Conservation (phyloP, 768 basidiomycete species). For the Bullera alba region DNA sequence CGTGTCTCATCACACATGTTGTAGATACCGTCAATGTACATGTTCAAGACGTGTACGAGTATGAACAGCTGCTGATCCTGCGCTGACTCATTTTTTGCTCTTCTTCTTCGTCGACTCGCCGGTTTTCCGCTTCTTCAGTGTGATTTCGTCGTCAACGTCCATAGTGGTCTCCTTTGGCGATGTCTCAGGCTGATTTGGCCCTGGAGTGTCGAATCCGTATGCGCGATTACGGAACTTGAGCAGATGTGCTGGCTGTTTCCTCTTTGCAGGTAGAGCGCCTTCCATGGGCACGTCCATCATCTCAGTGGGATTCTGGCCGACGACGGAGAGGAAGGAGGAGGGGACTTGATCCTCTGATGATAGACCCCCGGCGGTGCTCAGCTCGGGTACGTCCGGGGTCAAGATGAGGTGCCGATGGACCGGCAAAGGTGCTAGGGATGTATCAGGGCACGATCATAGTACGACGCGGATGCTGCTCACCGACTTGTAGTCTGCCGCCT, state of each 20-base stretch:
- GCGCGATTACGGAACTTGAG: constrained; percentile 43
- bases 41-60: too few relatives aligned
- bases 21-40: not conserved
- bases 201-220: constrained; percentile 29
- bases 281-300: too few relatives aligned
- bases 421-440: constrained; percentile 31
- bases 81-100: constrained; percentile 6
- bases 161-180: too few relatives aligned
- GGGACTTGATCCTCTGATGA: too few relatives aligned
- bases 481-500: constrained; percentile 29
- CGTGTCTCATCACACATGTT: too few relatives aligned
- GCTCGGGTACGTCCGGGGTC: constrained; percentile 11
- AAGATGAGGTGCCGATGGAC: constrained; percentile 35
- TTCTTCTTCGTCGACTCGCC: constrained; percentile 16
- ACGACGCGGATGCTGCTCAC: constrained; percentile 17
- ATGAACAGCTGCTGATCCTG: not conserved
- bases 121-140: constrained; percentile 17
- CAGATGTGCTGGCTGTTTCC: constrained; percentile 34
- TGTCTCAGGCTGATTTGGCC: constrained; percentile 3
- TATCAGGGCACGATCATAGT: not conserved
- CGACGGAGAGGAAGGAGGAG: too few relatives aligned
- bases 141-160: too few relatives aligned
- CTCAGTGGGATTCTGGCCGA: too few relatives aligned
- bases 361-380: too few relatives aligned
- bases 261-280: constrained; percentile 15